phyloP scores from a whole-genome alignment of 257 asterid genomes.

The Jacaranda copaia region DNA sequence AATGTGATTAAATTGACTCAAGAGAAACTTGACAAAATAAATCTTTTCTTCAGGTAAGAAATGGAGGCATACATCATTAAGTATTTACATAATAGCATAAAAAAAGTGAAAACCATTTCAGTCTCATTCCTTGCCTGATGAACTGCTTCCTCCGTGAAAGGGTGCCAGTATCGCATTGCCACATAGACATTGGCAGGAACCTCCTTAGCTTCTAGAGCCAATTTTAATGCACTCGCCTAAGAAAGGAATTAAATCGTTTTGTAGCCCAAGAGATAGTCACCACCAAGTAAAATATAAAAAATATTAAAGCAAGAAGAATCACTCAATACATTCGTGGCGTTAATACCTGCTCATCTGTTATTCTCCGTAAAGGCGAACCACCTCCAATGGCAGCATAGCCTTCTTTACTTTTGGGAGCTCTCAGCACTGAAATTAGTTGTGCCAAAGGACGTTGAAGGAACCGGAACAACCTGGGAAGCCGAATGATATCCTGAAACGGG shows the following conservation, averaged over 20 bases:
- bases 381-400: constrained; percentile 99
- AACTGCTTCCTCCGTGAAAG: constrained; percentile 97
- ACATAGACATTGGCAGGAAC: constrained; percentile 80
- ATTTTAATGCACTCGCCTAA: constrained; percentile 78
- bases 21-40: background rate
- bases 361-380: constrained; percentile 93
- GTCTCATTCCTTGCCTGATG: constrained; percentile 60
- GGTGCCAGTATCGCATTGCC: constrained; percentile 99
- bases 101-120: constrained; percentile 1
- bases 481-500: constrained; percentile 80
- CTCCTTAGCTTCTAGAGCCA: constrained; percentile 72
- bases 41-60: background rate
- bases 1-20: background rate
- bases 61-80: background rate
- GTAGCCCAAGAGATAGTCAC: constrained; percentile 9
- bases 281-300: background rate
- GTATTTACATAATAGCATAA: background rate
- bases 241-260: constrained; percentile 32
- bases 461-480: constrained; percentile 88
- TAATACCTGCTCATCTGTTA: constrained; percentile 88
- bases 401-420: constrained; percentile 98
- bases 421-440: constrained; percentile 74
- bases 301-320: background rate
- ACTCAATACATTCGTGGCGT: background rate
- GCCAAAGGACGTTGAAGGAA: constrained; percentile 96